Evolutionary conservation across 192 early-diverging fungal genomes (phyloP), one percentile per base, ranked within the genome.

Genomic region (Geranomyces michiganensis): DNA sequence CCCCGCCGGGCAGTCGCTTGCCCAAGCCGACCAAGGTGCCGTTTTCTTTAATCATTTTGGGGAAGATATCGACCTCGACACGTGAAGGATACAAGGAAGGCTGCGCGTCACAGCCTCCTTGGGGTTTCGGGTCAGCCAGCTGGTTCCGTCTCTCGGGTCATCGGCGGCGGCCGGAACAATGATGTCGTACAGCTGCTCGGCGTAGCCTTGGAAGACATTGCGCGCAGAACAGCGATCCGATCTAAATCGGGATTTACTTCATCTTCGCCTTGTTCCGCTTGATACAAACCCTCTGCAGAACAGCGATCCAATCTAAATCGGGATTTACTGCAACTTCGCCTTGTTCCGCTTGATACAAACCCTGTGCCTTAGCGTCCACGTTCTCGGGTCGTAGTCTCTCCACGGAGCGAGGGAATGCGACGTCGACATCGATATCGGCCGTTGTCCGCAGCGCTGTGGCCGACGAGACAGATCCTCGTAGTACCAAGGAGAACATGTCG

Each of bases 401-500:
- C n/a, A n/a, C n/a, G n/a, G n/a, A n/a, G n/a, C n/a, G n/a, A n/a
- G n/a, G n/a, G n/a, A n/a, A n/a, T n/a, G n/a, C n/a, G n/a, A n/a
- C n/a, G n/a, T n/a, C n/a, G n/a, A n/a, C n/a, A n/a, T n/a, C n/a
- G n/a, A n/a, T n/a, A n/a, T n/a, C n/a, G n/a, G n/a, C n/a, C n/a
- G n/a, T n/a, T n/a, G n/a, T n/a, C n/a, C n/a, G n/a, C n/a, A n/a
- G n/a, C n/a, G n/a, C n/a, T n/a, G n/a, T n/a, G n/a, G n/a, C n/a
- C n/a, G n/a, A n/a, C n/a, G n/a, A n/a, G n/a, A n/a, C n/a, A n/a
- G n/a, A n/a, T n/a, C 46, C 46, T 47, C 46, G 46, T 47, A 12
- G 46, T 47, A 47, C 46, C 46, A 47, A 47, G n/a, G 46, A 12
- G 46, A 47, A 47, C 46, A 47, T 47, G 46, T 47, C 46, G 46